phyloP scores from a whole-genome alignment of 139 green algal species.

The Spirogloea muscicola region DNA sequence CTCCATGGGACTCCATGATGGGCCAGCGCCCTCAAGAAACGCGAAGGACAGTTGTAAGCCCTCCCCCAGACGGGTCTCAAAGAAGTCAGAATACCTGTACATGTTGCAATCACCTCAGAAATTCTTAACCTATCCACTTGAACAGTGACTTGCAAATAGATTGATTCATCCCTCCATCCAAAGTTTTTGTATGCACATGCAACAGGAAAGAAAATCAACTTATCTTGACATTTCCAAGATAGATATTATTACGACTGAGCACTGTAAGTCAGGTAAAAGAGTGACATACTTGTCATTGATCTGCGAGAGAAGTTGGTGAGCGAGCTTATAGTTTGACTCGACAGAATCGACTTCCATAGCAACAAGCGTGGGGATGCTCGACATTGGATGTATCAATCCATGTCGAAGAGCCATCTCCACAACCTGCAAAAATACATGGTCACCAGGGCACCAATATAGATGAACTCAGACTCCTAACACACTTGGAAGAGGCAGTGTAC shows the following conservation, averaged over 20 bases:
- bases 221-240: too few species aligned
- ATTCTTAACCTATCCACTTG: not conserved
- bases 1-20: too few species aligned
- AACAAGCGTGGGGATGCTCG: conserved; percentile 23
- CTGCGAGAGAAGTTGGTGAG: conserved; percentile 17
- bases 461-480: too few species aligned
- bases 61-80: conserved; percentile 9
- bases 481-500: not conserved
- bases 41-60: conserved; percentile 14
- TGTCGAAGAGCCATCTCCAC: conserved; percentile 39
- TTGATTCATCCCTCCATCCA: not conserved
- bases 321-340: conserved; percentile 16
- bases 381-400: conserved; percentile 41
- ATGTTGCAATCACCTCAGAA: not conserved
- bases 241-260: too few species aligned
- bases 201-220: too few species aligned
- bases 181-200: not conserved
- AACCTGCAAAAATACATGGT: conserved; percentile 14
- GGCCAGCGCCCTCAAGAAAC: conserved; percentile 1
- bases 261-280: too few species aligned
- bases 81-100: conserved; percentile 16
- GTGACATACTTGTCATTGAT: conserved; percentile 30
- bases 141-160: not conserved
- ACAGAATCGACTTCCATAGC: conserved; percentile 22
- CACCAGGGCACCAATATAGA: too few species aligned